These are phyloP conservation scores for Hymenoscyphus fructigenus DNA, from an alignment of 2,329 filamentous ascomycete genomes.

Conservation along the genomic window DNA sequence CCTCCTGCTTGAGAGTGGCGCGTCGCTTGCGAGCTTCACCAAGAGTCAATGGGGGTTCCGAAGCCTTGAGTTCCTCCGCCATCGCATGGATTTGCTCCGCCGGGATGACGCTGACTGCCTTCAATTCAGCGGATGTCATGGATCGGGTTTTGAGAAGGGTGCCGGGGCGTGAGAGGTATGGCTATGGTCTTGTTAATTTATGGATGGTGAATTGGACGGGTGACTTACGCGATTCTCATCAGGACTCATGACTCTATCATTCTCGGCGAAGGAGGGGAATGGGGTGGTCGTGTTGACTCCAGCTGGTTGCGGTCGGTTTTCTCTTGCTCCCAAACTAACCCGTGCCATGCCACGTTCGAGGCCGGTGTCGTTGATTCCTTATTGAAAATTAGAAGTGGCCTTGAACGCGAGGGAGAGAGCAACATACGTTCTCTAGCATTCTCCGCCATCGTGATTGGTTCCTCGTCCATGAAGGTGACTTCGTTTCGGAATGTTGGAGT, in stretches of 20 bases:
- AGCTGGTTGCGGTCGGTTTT: not conserved
- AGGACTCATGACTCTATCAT: not conserved
- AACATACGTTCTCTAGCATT: not conserved
- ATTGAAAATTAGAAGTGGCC: not conserved
- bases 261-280: not conserved
- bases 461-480: not conserved
- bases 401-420: not conserved
- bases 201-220: not conserved
- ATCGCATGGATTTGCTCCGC: slow-evolving; percentile 1
- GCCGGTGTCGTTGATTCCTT: not conserved
- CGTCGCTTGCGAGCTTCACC: slow-evolving; percentile 23
- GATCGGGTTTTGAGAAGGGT: slow-evolving; percentile 9
- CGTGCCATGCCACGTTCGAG: not conserved
- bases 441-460: not conserved
- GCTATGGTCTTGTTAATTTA: not conserved
- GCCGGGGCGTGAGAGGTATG: not conserved
- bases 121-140: slow-evolving; percentile 10
- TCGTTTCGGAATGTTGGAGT: not conserved
- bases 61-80: slow-evolving; percentile 10
- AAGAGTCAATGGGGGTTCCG: slow-evolving; percentile 18
- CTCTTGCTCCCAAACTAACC: not conserved
- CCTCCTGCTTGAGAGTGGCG: slow-evolving; percentile 16
- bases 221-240: not conserved
- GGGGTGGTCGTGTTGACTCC: not conserved
- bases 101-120: not conserved